A percentile compares a stretch with the other conserved stretches of the same genome.
These are phyloP conservation scores for Blastobotrys elegans DNA, from an alignment of 1,139 yeast genomes.

Conservation along the genomic window DNA sequence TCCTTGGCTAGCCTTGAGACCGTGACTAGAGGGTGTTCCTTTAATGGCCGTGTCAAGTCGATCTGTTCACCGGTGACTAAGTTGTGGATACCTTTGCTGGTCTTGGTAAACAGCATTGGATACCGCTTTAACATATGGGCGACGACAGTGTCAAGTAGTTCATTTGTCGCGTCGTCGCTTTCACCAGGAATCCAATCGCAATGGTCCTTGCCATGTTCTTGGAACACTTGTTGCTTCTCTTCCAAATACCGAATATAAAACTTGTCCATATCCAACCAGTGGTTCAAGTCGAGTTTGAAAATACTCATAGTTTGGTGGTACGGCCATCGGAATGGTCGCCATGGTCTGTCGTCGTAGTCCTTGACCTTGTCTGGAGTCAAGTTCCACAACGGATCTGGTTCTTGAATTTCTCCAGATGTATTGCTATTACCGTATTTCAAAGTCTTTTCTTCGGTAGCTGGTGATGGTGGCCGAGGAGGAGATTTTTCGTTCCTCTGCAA, in stretches of 20 bases:
- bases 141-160: constrained; percentile 58
- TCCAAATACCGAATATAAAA: constrained; percentile 61
- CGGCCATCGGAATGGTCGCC: constrained; percentile 81
- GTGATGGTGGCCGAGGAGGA: constrained; percentile 1
- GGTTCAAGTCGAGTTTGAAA: constrained; percentile 61
- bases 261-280: constrained; percentile 78
- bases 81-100: constrained; percentile 51
- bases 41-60: constrained; percentile 55
- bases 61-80: constrained; percentile 57
- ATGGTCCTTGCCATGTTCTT: constrained; percentile 55
- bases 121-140: constrained; percentile 57
- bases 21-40: constrained; percentile 57
- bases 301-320: constrained; percentile 78
- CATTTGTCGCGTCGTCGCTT: constrained; percentile 56
- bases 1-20: constrained; percentile 70
- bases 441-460: constrained; percentile 2
- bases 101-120: constrained; percentile 54
- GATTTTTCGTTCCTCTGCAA: neutral
- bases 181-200: constrained; percentile 61
- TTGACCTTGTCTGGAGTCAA: constrained; percentile 64
- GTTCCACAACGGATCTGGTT: constrained; percentile 17
- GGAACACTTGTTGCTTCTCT: constrained; percentile 56
- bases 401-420: constrained; percentile 4
- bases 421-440: neutral
- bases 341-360: constrained; percentile 66